phyloP scores from a whole-genome alignment of 75 land plant species.

The Pseudotsuga menziesii region DNA sequence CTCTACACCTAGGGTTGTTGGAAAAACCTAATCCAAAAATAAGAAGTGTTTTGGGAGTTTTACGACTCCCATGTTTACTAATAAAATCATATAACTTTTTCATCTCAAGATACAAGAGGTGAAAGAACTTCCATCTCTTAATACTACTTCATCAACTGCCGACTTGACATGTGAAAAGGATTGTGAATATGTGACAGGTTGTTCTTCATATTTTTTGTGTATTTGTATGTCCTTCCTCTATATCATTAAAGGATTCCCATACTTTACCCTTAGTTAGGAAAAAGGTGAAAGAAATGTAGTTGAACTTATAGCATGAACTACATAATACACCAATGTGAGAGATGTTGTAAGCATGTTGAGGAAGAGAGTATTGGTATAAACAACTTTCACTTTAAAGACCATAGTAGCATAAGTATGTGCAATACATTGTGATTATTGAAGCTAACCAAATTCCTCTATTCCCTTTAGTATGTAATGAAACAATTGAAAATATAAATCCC shows the following conservation, averaged over 20 bases:
- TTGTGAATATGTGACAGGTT: slow-evolving; percentile 84
- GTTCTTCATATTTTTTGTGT: slow-evolving; percentile 43
- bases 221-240: slow-evolving; percentile 50
- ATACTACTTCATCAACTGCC: too few relatives aligned
- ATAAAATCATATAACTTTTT: too few relatives aligned
- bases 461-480: slow-evolving; percentile 76
- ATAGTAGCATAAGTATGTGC: slow-evolving; percentile 88
- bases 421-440: slow-evolving; percentile 80
- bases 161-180: slow-evolving; percentile 76
- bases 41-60: too few relatives aligned
- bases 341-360: slow-evolving; percentile 96
- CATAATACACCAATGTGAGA: slow-evolving; percentile 90
- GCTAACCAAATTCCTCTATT: slow-evolving; percentile 98
- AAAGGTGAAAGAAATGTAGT: slow-evolving; percentile 94
- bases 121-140: too few relatives aligned
- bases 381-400: slow-evolving; percentile 88
- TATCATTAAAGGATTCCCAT: slow-evolving; percentile 36
- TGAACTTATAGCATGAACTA: slow-evolving; percentile 94
- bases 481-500: slow-evolving; percentile 58
- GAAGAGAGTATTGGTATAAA: slow-evolving; percentile 73
- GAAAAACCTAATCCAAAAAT: too few relatives aligned
- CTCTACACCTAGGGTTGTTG: too few relatives aligned
- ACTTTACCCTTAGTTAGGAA: slow-evolving; percentile 73
- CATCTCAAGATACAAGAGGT: too few relatives aligned
- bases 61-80: too few relatives aligned